Percentiles rank a stretch among this genome's conserved stretches.
These are phyloP conservation scores for Naganishia antarctica DNA, from an alignment of 768 basidiomycete genomes.

Conservation along the genomic window DNA sequence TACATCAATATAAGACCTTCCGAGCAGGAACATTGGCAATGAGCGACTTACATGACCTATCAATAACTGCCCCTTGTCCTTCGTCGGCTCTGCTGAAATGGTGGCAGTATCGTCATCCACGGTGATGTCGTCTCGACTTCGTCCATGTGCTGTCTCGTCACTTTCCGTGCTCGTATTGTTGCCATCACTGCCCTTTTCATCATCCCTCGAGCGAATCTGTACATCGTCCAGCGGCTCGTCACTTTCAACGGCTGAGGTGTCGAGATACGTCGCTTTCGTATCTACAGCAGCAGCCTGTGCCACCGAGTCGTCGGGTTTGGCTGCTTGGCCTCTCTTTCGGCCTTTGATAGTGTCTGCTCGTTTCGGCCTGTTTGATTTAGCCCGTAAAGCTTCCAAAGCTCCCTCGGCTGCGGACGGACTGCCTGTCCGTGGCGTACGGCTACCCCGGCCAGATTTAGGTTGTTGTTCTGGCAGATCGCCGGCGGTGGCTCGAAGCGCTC, in stretches of 20 bases:
- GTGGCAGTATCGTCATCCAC: slow-evolving; percentile 16
- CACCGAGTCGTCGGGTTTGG: background rate
- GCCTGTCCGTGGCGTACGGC: slow-evolving; percentile 22
- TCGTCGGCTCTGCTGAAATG: background rate
- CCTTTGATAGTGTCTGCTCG: slow-evolving; percentile 27
- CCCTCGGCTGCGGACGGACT: slow-evolving; percentile 23
- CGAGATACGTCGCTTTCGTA: background rate
- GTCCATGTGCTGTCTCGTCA: slow-evolving; percentile 30
- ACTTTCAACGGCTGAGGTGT: background rate
- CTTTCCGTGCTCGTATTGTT: slow-evolving; percentile 28
- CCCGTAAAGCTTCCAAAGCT: slow-evolving; percentile 23
- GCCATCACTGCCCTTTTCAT: slow-evolving; percentile 17
- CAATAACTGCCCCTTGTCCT: background rate
- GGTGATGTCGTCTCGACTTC: slow-evolving; percentile 5
- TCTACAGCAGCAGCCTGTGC: background rate
- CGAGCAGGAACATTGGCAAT: background rate
- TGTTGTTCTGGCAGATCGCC: slow-evolving; percentile 14
- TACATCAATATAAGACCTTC: background rate
- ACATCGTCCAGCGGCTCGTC: background rate
- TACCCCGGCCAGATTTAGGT: slow-evolving; percentile 29
- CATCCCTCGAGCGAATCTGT: background rate
- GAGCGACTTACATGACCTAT: background rate
- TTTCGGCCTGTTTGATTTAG: slow-evolving; percentile 15
- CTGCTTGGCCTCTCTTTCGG: slow-evolving; percentile 7
- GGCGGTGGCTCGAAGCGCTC: slow-evolving; percentile 38